Conservation (phyloP, 768 basidiomycete genomes). For the Macrolepiota albuminosa region DNA sequence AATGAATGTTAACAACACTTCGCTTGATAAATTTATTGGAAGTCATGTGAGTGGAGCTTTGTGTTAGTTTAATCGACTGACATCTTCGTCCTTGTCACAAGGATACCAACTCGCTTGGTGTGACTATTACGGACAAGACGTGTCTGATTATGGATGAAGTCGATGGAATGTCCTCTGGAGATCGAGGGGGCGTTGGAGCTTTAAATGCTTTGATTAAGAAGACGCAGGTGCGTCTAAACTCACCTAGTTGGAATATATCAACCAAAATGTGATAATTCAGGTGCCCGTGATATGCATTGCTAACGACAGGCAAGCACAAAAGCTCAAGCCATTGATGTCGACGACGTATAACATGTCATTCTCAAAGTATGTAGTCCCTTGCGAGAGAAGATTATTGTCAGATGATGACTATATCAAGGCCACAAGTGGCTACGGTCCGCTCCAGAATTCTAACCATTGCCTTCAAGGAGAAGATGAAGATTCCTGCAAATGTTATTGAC, state of each 20-base stretch:
- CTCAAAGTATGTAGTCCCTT: conserved; percentile 51
- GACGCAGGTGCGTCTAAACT: conserved; percentile 54
- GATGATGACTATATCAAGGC: conserved; percentile 41
- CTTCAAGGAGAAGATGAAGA: conserved; percentile 94
- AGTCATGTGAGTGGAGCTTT: conserved; percentile 32
- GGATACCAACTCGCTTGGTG: conserved; percentile 64
- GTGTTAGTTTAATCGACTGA: not conserved
- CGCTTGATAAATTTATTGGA: conserved; percentile 83
- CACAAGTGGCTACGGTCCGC: conserved; percentile 68
- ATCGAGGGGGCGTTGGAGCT: conserved; percentile 94
- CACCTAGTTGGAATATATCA: not conserved
- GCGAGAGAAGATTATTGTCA: not conserved
- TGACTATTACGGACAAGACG: conserved; percentile 71
- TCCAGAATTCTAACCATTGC: conserved; percentile 85
- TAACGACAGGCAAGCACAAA: conserved; percentile 83
- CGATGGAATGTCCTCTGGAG: conserved; percentile 98
- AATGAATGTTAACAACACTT: conserved; percentile 87
- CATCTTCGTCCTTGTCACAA: conserved; percentile 11
- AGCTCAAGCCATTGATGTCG: conserved; percentile 78
- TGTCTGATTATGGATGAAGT: conserved; percentile 99
- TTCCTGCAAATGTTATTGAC: conserved; percentile 89
- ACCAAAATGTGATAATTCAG: conserved; percentile 32
- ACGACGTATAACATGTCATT: conserved; percentile 78
- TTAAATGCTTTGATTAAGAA: conserved; percentile 90
- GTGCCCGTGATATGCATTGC: conserved; percentile 97